Evolutionary conservation across 1,284 basidiomycete genomes (phyloP).

Genomic region (Coniophora puteana): DNA sequence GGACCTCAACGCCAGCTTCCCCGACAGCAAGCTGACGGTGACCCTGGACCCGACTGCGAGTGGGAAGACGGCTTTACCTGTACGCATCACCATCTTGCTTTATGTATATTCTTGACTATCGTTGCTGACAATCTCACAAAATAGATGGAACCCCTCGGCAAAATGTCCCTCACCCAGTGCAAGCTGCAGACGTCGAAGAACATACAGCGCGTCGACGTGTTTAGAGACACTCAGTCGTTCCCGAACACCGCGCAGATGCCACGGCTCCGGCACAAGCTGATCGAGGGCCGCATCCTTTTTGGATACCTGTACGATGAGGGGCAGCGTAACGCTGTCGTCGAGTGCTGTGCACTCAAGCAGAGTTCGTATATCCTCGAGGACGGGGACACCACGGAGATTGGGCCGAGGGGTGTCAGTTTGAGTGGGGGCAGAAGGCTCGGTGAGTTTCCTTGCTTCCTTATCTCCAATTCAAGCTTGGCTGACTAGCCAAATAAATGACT

Average conservation of each 20-base stretch:
- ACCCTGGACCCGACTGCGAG: slow-evolving; percentile 63
- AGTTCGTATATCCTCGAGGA: slow-evolving; percentile 52
- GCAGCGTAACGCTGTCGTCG: slow-evolving; percentile 41
- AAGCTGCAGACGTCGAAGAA: slow-evolving; percentile 39
- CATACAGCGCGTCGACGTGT: slow-evolving; percentile 32
- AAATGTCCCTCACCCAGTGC: slow-evolving; percentile 26
- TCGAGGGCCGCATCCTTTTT: slow-evolving; percentile 46
- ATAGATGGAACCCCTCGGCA: slow-evolving; percentile 31
- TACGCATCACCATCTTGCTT: slow-evolving; percentile 9
- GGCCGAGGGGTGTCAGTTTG: slow-evolving; percentile 40
- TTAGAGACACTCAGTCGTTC: slow-evolving; percentile 43
- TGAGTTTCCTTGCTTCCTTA: slow-evolving; percentile 10
- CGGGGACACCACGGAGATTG: slow-evolving; percentile 29
- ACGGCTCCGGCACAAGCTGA: slow-evolving; percentile 49
- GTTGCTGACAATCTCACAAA: background rate
- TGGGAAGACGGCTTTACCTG: slow-evolving; percentile 54
- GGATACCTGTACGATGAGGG: slow-evolving; percentile 38
- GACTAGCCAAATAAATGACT: no score
- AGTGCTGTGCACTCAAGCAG: slow-evolving; percentile 58
- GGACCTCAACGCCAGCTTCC: slow-evolving; percentile 56
- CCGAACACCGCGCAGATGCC: slow-evolving; percentile 61
- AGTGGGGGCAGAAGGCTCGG: slow-evolving; percentile 55
- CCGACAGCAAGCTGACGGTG: slow-evolving; percentile 51
- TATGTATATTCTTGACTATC: background rate
- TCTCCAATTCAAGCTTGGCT: slow-evolving; percentile 1